Evolutionary conservation across 805 yeast genomes (phyloP).

Genomic region (Grigorovia humatica): DNA sequence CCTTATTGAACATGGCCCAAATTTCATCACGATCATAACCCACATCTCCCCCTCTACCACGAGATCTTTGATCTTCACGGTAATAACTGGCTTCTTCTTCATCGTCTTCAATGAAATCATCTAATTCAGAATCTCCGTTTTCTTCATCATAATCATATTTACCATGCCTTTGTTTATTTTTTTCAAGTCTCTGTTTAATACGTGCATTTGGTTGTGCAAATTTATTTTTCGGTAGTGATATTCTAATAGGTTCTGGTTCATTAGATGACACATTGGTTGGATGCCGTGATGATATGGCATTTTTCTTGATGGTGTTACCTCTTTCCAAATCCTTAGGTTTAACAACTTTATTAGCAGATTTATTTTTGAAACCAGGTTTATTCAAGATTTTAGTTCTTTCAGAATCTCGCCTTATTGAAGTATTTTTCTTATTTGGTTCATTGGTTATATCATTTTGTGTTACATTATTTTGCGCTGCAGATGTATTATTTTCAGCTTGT

Average conservation of each 20-base stretch:
- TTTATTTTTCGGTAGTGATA: constrained; percentile 13
- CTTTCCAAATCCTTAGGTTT: background rate
- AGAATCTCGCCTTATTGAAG: background rate
- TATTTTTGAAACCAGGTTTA: constrained; percentile 13
- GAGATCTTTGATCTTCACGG: constrained; percentile 31
- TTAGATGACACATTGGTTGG: background rate
- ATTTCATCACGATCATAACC: constrained; percentile 79
- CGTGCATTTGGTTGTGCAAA: constrained; percentile 50
- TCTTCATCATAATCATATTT: constrained; percentile 6
- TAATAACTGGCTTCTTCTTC: constrained; percentile 43
- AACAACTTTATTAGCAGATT: background rate
- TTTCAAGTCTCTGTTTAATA: constrained; percentile 37
- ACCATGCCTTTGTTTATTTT: constrained; percentile 16
- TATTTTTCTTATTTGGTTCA: background rate
- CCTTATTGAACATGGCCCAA: constrained; percentile 74
- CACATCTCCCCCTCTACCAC: constrained; percentile 9
- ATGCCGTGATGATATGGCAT: no score
- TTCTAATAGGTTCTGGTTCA: constrained; percentile 6
- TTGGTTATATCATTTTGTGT: constrained; percentile 3
- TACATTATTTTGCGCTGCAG: constrained; percentile 2
- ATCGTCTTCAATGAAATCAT: constrained; percentile 30
- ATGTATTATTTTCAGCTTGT: constrained; percentile 38
- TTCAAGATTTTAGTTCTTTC: constrained; percentile 2
- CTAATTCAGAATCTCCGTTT: constrained; percentile 16
- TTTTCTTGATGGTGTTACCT: background rate